Conservation (phyloP, 139 green algal genomes). For the Ettlia oleoabundans region DNA sequence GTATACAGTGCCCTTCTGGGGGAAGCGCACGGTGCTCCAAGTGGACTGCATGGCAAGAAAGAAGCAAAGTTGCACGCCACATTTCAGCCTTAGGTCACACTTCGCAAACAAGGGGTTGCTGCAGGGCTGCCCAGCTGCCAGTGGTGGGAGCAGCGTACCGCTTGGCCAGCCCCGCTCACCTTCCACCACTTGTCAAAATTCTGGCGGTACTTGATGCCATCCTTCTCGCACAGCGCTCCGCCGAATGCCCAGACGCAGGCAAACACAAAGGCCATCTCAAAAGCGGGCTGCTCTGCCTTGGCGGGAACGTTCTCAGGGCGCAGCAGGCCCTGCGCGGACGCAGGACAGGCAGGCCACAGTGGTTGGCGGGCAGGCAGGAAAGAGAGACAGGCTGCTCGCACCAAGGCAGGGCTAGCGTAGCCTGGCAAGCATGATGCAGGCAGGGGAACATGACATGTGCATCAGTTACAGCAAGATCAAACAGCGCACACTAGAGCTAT, state of each 20-base stretch:
- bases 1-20: conserved; percentile 85
- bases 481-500: no score
- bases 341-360: neutral
- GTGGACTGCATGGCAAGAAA: conserved; percentile 53
- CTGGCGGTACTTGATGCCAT: conserved; percentile 88
- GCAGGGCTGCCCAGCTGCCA: no score
- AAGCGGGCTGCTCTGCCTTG: conserved; percentile 81
- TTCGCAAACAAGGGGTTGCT: no score
- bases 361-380: neutral
- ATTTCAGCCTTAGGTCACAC: no score
- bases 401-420: no score
- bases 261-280: conserved; percentile 93
- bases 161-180: conserved; percentile 20
- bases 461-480: no score
- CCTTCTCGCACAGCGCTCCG: conserved; percentile 77
- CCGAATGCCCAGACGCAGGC: conserved; percentile 90
- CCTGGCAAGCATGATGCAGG: no score
- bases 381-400: no score
- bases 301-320: conserved; percentile 73
- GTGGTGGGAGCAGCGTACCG: no score
- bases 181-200: conserved; percentile 95
- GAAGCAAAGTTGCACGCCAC: no score
- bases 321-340: conserved; percentile 53
- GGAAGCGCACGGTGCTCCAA: conserved; percentile 85
- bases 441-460: no score